phyloP scores from a whole-genome alignment of 495 filamentous ascomycete genomes.

The Clavariopsis aquatica region DNA sequence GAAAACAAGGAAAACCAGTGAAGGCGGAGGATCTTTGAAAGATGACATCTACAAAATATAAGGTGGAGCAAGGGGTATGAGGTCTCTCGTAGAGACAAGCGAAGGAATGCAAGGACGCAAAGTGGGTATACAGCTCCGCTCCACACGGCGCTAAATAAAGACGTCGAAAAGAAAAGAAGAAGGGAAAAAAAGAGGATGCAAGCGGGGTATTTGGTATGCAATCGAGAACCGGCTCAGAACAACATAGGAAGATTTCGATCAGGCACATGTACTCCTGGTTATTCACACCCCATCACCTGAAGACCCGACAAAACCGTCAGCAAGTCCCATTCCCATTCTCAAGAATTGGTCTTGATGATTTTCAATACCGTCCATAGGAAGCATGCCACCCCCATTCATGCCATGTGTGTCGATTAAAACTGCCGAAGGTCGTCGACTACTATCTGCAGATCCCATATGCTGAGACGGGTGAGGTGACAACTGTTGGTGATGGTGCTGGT shows the following conservation, averaged over 20 bases:
- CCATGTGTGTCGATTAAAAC: slow-evolving; percentile 31
- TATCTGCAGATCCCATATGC: slow-evolving; percentile 29
- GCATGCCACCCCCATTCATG: slow-evolving; percentile 28
- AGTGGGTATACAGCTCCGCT: slow-evolving; percentile 22
- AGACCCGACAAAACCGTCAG: slow-evolving; percentile 13
- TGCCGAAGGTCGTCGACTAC: slow-evolving; percentile 21
- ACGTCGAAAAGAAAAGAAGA: neutral
- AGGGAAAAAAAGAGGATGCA: neutral
- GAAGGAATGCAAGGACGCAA: neutral
- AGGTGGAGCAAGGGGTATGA: neutral
- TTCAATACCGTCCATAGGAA: slow-evolving; percentile 37
- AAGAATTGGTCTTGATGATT: slow-evolving; percentile 29
- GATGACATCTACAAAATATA: neutral
- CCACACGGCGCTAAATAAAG: slow-evolving; percentile 23
- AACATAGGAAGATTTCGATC: neutral
- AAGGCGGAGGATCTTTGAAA: slow-evolving; percentile 1
- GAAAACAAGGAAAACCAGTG: neutral
- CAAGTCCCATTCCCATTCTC: slow-evolving; percentile 22
- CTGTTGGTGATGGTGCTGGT: slow-evolving; percentile 31
- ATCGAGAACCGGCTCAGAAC: neutral
- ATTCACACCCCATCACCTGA: slow-evolving; percentile 19
- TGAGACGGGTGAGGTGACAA: slow-evolving; percentile 26
- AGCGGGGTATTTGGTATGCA: slow-evolving; percentile 20
- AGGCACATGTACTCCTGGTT: neutral
- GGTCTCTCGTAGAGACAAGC: neutral